Percentiles rank a stretch among this genome's conserved stretches.
These are phyloP conservation scores for Oryza rufipogon DNA, from an alignment of 176 grass and related monocot species.

Conservation along the genomic window DNA sequence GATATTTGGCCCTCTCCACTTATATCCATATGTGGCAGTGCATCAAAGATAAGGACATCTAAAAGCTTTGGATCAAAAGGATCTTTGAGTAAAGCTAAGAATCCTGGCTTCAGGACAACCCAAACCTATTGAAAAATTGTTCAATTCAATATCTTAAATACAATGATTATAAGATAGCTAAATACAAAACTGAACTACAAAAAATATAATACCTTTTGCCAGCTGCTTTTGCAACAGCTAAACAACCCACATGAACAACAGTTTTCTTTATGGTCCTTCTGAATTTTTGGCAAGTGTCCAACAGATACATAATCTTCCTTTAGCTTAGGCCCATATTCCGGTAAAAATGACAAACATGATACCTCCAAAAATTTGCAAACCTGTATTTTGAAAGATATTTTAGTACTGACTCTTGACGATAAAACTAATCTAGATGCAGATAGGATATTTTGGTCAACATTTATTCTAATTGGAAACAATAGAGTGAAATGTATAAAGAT, in stretches of 20 bases:
- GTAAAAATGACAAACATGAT: constrained; percentile 89
- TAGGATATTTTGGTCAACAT: constrained; percentile 5
- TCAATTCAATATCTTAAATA: constrained; percentile 42
- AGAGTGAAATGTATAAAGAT: constrained; percentile 14
- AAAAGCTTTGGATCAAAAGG: constrained; percentile 93
- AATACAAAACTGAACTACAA: constrained; percentile 25
- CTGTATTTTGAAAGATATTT: constrained; percentile 48
- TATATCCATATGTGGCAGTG: constrained; percentile 84
- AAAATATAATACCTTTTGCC: constrained; percentile 80
- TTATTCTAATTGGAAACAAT: constrained; percentile 8
- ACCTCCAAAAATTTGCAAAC: constrained; percentile 99
- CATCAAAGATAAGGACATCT: constrained; percentile 96
- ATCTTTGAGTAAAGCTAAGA: constrained; percentile 91
- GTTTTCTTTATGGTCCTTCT: constrained; percentile 56
- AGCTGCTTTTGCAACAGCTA: constrained; percentile 86
- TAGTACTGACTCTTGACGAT: neutral
- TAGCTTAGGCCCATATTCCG: constrained; percentile 91
- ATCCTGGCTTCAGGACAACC: constrained; percentile 95
- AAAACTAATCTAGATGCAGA: constrained; percentile 28
- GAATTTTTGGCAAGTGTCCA: constrained; percentile 92
- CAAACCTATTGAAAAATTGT: constrained; percentile 68
- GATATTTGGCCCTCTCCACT: constrained; percentile 75
- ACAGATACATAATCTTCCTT: constrained; percentile 97
- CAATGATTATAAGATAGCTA: constrained; percentile 31
- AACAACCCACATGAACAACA: constrained; percentile 78